Conservation (phyloP, 768 basidiomycete species). For the Auriscalpium microsporum region DNA sequence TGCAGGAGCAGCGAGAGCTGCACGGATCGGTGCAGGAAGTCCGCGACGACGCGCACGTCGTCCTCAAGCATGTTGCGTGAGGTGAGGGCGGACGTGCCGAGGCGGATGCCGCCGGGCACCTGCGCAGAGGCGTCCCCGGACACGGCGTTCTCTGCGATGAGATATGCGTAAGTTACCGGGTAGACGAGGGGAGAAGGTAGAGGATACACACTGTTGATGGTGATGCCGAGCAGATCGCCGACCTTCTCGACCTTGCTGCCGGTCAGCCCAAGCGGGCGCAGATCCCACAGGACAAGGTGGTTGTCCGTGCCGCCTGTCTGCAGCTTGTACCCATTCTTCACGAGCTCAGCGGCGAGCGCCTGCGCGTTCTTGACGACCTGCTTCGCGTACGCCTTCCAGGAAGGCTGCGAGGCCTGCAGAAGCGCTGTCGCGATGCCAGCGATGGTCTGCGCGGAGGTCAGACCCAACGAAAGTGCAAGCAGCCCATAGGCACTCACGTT, state of each 20-base stretch:
- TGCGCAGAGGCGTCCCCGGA: slow-evolving; percentile 94
- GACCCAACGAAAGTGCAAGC: not conserved
- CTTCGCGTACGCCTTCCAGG: slow-evolving; percentile 86
- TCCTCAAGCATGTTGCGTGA: slow-evolving; percentile 88
- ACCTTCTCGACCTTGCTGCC: slow-evolving; percentile 98
- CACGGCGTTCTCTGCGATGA: slow-evolving; percentile 77
- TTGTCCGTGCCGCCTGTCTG: slow-evolving; percentile 97
- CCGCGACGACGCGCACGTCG: slow-evolving; percentile 81
- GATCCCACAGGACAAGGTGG: slow-evolving; percentile 97
- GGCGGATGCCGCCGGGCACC: slow-evolving; percentile 93
- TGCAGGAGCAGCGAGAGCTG: slow-evolving; percentile 85
- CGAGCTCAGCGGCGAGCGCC: slow-evolving; percentile 64
- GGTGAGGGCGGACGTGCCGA: slow-evolving; percentile 90
- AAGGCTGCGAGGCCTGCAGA: slow-evolving; percentile 82
- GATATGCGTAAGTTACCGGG: not conserved
- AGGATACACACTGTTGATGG: slow-evolving; percentile 74
- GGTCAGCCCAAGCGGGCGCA: slow-evolving; percentile 91
- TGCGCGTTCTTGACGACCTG: slow-evolving; percentile 88
- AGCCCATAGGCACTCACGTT: slow-evolving; percentile 46
- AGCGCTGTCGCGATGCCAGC: slow-evolving; percentile 91
- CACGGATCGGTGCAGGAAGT: slow-evolving; percentile 89
- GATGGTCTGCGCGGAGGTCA: slow-evolving; percentile 55
- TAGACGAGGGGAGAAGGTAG: not conserved
- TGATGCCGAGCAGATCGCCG: slow-evolving; percentile 93
- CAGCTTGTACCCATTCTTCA: slow-evolving; percentile 83